Percentiles rank a stretch among this genome's conserved stretches.
These are phyloP conservation scores for Candida nanaspora DNA, from an alignment of 805 yeast species.

Conservation along the genomic window DNA sequence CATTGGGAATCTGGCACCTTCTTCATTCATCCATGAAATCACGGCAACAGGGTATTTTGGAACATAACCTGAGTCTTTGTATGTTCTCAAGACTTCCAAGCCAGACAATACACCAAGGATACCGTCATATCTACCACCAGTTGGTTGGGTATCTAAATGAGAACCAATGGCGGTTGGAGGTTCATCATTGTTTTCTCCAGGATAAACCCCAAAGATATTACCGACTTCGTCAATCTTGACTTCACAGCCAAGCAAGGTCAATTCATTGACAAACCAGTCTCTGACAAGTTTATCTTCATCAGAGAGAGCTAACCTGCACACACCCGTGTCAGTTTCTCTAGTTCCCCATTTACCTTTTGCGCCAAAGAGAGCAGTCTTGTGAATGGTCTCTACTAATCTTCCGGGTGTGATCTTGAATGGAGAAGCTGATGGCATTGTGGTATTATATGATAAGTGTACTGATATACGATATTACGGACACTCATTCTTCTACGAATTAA, in stretches of 20 bases:
- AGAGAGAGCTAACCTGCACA: constrained; percentile 54
- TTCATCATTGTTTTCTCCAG: constrained; percentile 41
- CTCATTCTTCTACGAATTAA: too few relatives aligned
- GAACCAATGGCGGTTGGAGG: constrained; percentile 66
- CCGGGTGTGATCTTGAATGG: constrained; percentile 24
- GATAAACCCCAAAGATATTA: constrained; percentile 57
- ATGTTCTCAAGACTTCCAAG: constrained; percentile 56
- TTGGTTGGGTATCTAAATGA: constrained; percentile 72
- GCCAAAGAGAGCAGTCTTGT: constrained; percentile 56
- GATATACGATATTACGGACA: too few relatives aligned
- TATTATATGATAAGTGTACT: too few relatives aligned
- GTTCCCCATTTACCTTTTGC: constrained; percentile 59
- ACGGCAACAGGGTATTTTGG: constrained; percentile 65
- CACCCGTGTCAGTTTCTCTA: constrained; percentile 53
- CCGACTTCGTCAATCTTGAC: constrained; percentile 61
- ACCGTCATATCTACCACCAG: constrained; percentile 75
- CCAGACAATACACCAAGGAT: constrained; percentile 64
- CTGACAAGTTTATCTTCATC: constrained; percentile 58
- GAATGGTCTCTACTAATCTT: constrained; percentile 51
- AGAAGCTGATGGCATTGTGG: constrained; percentile 1
- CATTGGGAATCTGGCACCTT: constrained; percentile 72
- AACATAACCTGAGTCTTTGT: constrained; percentile 47
- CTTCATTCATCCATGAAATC: constrained; percentile 71
- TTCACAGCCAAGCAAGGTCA: constrained; percentile 45
- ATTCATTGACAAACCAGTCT: constrained; percentile 57